Conservation (phyloP, 345 rosid species). For the Moricandia moricandioides region DNA sequence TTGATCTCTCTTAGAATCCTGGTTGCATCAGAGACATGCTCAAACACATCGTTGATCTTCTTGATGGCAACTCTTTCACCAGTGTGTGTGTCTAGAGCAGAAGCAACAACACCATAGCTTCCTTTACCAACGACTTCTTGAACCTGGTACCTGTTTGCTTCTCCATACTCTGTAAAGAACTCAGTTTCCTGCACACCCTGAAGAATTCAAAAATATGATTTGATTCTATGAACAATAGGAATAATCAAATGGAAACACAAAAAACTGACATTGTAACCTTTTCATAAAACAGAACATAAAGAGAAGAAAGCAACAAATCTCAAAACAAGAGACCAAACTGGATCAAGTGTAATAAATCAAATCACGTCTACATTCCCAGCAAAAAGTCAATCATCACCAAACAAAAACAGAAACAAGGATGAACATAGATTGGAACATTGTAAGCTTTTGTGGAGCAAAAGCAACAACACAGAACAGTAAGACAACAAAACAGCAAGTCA, state of each 20-base stretch:
- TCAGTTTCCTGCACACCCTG: background rate
- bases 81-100: background rate
- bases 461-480: background rate
- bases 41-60: background rate
- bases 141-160: background rate
- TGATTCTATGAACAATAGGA: background rate
- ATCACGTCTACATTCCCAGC: background rate
- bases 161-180: background rate
- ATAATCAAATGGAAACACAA: background rate
- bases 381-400: too few relatives aligned
- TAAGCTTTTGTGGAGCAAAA: background rate
- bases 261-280: background rate
- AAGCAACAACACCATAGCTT: background rate
- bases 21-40: background rate
- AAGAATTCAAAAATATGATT: background rate
- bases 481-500: background rate
- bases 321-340: background rate
- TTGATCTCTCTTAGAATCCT: background rate
- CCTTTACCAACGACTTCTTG: background rate
- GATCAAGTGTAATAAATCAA: background rate
- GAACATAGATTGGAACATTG: background rate
- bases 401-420: too few relatives aligned
- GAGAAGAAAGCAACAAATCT: background rate
- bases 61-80: background rate
- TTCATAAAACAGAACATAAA: too few relatives aligned